Evolutionary conservation across 2,329 filamentous ascomycete species (phyloP).

Genomic region (Chrysoporthe cubensis): DNA sequence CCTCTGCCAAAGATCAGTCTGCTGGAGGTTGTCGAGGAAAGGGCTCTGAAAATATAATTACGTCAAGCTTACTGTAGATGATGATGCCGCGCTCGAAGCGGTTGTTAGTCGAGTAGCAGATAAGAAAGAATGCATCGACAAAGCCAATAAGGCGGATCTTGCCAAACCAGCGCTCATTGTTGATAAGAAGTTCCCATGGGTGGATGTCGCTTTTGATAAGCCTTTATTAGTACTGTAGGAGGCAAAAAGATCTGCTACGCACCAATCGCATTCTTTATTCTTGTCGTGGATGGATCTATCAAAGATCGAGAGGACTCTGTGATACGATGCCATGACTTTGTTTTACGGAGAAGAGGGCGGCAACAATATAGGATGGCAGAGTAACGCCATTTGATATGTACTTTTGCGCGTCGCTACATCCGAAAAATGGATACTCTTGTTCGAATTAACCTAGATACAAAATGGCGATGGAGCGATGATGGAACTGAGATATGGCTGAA

Average conservation of each 20-base stretch:
- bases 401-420: no score
- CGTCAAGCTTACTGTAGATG: constrained; percentile 2
- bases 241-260: not conserved
- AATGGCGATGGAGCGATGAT: no score
- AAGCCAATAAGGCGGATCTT: constrained; percentile 4
- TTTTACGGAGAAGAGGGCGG: no score
- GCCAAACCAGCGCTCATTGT: constrained; percentile 2
- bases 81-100: not conserved
- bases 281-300: constrained; percentile 3
- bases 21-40: not conserved
- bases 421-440: no score
- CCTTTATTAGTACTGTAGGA: not conserved
- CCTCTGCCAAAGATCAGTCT: not conserved
- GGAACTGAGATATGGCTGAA: no score
- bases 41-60: not conserved
- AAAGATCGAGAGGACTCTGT: constrained; percentile 2
- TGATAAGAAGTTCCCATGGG: not conserved
- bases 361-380: no score
- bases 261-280: constrained; percentile 1
- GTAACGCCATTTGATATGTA: no score
- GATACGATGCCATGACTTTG: not conserved
- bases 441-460: no score
- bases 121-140: constrained; percentile 1
- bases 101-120: not conserved
- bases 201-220: not conserved